Percentiles rank a stretch among this genome's conserved stretches.
Conservation (phyloP, 306 rosid genomes). For the Urtica urens region DNA sequence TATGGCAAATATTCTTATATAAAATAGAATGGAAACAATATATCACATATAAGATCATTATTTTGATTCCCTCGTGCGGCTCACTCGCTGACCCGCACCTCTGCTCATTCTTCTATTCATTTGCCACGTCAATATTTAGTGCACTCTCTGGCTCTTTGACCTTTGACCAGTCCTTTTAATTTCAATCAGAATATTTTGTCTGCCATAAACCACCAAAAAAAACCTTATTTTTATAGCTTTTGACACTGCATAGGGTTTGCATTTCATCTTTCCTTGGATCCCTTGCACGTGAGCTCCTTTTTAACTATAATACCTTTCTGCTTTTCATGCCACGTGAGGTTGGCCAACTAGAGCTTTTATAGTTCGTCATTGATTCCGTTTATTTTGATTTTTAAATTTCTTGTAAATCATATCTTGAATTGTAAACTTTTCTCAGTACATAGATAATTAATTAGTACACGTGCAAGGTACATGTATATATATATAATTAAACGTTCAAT, state of each 20-base stretch:
- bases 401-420: too few relatives aligned
- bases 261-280: slow-evolving; percentile 30
- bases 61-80: slow-evolving; percentile 92
- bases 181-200: slow-evolving; percentile 22
- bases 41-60: too few relatives aligned
- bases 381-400: not conserved
- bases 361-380: slow-evolving; percentile 2
- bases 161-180: slow-evolving; percentile 35
- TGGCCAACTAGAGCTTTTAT: slow-evolving; percentile 16
- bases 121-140: slow-evolving; percentile 22
- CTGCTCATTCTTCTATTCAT: slow-evolving; percentile 30
- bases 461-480: slow-evolving; percentile 26
- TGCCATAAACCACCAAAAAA: slow-evolving; percentile 7
- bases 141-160: slow-evolving; percentile 45
- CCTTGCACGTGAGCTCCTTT: slow-evolving; percentile 73
- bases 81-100: slow-evolving; percentile 57
- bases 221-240: slow-evolving; percentile 5
- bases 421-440: too few relatives aligned
- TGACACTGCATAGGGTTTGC: slow-evolving; percentile 1
- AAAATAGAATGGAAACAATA: too few relatives aligned
- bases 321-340: slow-evolving; percentile 58
- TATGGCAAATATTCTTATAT: not conserved
- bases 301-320: slow-evolving; percentile 32
- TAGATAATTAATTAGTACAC: slow-evolving; percentile 16
- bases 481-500: too few relatives aligned